phyloP scores from a whole-genome alignment of 2,329 filamentous ascomycete species.

The Zalaria obscura region DNA sequence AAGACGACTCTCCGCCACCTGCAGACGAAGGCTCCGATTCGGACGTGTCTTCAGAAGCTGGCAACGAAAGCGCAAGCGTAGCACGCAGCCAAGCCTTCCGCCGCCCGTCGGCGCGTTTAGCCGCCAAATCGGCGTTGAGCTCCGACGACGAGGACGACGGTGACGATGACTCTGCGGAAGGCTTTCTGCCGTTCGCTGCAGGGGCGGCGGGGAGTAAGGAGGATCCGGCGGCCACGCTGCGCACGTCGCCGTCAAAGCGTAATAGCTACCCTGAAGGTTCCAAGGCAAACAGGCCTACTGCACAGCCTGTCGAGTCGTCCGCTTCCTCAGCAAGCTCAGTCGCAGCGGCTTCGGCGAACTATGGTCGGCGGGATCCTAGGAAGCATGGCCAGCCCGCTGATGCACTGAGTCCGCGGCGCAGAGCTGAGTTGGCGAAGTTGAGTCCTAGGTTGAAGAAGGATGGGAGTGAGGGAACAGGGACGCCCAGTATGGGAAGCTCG shows the following conservation, averaged over 20 bases:
- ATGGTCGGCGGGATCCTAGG: not conserved
- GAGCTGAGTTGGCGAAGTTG: slow-evolving; percentile 42
- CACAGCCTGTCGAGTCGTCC: slow-evolving; percentile 42
- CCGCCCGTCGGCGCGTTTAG: slow-evolving; percentile 21
- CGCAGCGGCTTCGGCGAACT: slow-evolving; percentile 1
- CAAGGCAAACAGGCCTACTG: not conserved
- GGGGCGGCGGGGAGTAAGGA: slow-evolving; percentile 9
- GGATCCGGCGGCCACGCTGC: slow-evolving; percentile 6
- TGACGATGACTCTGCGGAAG: slow-evolving; percentile 36
- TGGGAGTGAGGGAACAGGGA: slow-evolving; percentile 58
- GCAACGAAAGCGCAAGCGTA: slow-evolving; percentile 20
- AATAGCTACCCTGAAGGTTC: not conserved
- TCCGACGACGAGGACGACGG: slow-evolving; percentile 31
- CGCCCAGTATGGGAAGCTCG: slow-evolving; percentile 70
- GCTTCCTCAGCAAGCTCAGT: slow-evolving; percentile 21
- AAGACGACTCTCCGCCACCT: slow-evolving; percentile 14
- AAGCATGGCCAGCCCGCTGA: slow-evolving; percentile 10
- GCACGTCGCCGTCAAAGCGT: slow-evolving; percentile 3
- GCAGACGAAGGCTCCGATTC: slow-evolving; percentile 15
- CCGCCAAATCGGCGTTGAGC: slow-evolving; percentile 14
- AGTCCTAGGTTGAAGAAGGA: slow-evolving; percentile 42
- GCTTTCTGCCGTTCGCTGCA: slow-evolving; percentile 29
- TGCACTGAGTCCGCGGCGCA: slow-evolving; percentile 37
- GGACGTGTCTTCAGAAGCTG: slow-evolving; percentile 17
- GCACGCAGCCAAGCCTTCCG: slow-evolving; percentile 31